Base-by-base conservation (phyloP, 2,329 filamentous ascomycete genomes). In the Nemania serpens region DNA sequence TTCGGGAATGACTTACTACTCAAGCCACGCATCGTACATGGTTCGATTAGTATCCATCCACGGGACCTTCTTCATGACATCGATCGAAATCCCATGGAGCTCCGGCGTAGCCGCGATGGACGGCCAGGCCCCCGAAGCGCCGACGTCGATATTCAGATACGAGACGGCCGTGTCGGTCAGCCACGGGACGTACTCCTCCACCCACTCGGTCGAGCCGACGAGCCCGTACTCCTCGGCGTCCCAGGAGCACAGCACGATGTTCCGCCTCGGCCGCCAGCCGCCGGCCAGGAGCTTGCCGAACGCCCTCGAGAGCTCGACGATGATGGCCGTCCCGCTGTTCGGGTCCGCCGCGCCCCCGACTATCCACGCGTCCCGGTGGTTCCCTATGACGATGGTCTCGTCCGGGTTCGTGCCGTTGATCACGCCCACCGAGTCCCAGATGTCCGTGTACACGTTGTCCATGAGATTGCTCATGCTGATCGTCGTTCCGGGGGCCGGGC, bases 301-400 rank as follows among this genome's bases (percentile, higher is more conserved):
- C 11, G 87, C 87, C 49, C 88, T 83, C 45, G 91, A 83, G 2
- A 94, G 83, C 69, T 95, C 91, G 51, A 91, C 90, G 15, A 95
- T 77, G 1, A 88, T 85, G 1, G 91, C 89, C 9, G 88, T 91
- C 52, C 91, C 91, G 62, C 88, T 91, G 75, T 93, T 93, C 0
- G 91, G 91, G 66, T 95, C 91, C 3, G 84, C 90, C n/a, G 91
- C 90, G 22, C 91, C 91, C n/a, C 91, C 91, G 47, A 89, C 85
- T 72, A 93, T 88, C 91, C 91, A 94, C 0, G 91, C 89, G 74
- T 95, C 91, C 25, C 91, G 84, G 70, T 95, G 91, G 68, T 94
- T 95, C 4, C 91, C 91, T 55, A 93, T 78, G 10, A 96, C 80
- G 36, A 95, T 80, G 0, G 92, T 91, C 69, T 94, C 91, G 61